phyloP scores from a whole-genome alignment of 164 flowering plant species.

The Aristolochia californica region DNA sequence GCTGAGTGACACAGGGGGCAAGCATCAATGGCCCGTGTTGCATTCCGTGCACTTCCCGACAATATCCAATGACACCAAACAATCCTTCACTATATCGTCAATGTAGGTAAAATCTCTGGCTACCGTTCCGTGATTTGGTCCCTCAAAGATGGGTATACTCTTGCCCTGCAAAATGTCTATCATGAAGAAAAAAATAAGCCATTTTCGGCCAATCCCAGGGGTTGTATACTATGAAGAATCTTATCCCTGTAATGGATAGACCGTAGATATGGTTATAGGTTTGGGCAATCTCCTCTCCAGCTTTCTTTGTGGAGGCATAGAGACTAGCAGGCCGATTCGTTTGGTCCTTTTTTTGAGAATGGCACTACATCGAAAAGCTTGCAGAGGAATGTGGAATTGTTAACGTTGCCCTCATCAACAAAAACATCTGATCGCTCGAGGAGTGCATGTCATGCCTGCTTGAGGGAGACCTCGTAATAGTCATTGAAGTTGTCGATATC shows the following conservation, averaged over 20 bases:
- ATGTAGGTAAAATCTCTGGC: conserved; percentile 89
- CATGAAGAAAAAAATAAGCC: conserved; percentile 91
- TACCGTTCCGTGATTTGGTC: conserved; percentile 65
- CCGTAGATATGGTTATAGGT: conserved; percentile 85
- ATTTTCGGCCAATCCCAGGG: conserved; percentile 96
- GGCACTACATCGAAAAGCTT: conserved; percentile 71
- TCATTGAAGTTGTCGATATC: conserved; percentile 80
- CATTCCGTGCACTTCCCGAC: conserved; percentile 76
- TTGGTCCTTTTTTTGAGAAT: conserved; percentile 65
- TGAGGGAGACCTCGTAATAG: conserved; percentile 70
- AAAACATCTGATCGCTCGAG: conserved; percentile 59
- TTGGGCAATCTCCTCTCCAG: conserved; percentile 85
- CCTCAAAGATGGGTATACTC: conserved; percentile 65
- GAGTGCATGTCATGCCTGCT: conserved; percentile 65
- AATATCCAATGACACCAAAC: conserved; percentile 53
- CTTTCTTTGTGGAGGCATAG: conserved; percentile 93
- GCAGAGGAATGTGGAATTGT: conserved; percentile 43
- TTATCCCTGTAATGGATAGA: conserved; percentile 73
- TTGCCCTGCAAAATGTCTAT: conserved; percentile 73
- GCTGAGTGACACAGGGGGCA: too few species aligned
- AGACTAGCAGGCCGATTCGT: conserved; percentile 94
- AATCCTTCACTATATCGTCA: conserved; percentile 72
- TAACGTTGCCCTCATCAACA: conserved; percentile 85
- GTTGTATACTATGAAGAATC: conserved; percentile 89
- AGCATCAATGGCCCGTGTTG: too few species aligned